Evolutionary conservation across 2,329 filamentous ascomycete genomes (phyloP), one percentile per base, ranked within the genome.

Genomic region (Xylaria sp.): DNA sequence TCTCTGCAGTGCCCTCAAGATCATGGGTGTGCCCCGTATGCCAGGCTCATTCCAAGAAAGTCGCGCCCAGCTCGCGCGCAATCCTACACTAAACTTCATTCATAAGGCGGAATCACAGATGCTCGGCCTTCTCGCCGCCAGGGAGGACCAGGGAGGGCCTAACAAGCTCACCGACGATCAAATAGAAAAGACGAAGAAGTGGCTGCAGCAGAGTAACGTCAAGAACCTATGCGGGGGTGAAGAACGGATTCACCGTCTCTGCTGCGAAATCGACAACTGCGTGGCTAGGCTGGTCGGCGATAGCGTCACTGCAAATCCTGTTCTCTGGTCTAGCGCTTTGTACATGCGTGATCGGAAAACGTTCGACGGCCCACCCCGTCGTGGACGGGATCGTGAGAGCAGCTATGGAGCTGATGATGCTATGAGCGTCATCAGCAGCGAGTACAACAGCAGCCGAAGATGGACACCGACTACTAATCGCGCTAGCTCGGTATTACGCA

Each of bases 131-230:
- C 84, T 98, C 73, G 92, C 94, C 31, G 93, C 93, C 4, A 83
- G 86, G 0, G 88, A 90, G 60, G 92, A 92, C 56, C 92, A 96
- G 69, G 94, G 94, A 12, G 94, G 95, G 0, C 92, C 92, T 0
- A 96, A 96, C 76, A 99, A 99, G 76, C 84, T 99, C 12, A 94
- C 92, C n/a, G 94, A 98, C 73, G 92, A 97, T 58, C 95, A 98
- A 75, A 89, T 94, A 0, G 92, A 96, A 54, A 88, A 93, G 68
- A 97, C 93, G 0, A 81, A 85, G 19, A 87, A 88, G 59, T 99
- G 94, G 92, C 82, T 98, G 56, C 87, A 90, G 51, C 87, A 91
- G 68, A 90, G 89, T 67, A 88, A 88, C 14, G 89, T 98, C 33
- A 92, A 96, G 74, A 97, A 97, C 72, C 94, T 98, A 69, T 99